Percentiles rank a stretch among this genome's conserved stretches.
Evolutionary conservation across 352 stramenopile species (phyloP).

Genomic region (Poterioochromonas sp.): DNA sequence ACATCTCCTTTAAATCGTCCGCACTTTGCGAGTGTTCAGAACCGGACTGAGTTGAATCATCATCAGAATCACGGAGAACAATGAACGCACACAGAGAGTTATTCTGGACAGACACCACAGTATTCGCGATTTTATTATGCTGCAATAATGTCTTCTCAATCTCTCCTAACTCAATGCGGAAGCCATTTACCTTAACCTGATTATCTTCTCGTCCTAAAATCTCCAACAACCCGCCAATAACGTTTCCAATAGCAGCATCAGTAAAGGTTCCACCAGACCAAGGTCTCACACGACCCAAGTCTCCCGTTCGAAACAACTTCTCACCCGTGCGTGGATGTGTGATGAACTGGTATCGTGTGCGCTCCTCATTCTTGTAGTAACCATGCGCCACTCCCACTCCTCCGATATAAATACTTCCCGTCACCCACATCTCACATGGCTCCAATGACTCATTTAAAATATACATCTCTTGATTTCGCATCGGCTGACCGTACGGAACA

Average conservation of each 20-base stretch:
- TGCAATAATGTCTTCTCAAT: constrained; percentile 56
- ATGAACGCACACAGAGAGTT: constrained; percentile 53
- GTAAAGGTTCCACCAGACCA: no score
- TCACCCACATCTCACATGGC: constrained; percentile 56
- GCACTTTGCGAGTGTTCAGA: neutral
- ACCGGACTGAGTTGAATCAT: neutral
- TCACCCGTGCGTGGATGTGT: constrained; percentile 3
- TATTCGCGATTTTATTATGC: constrained; percentile 46
- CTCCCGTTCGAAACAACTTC: constrained; percentile 55
- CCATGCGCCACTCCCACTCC: constrained; percentile 68
- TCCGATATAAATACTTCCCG: constrained; percentile 68
- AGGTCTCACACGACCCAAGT: constrained; percentile 55
- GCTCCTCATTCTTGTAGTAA: constrained; percentile 63
- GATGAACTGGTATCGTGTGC: constrained; percentile 13
- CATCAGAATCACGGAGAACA: constrained; percentile 41
- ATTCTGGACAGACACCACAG: constrained; percentile 50
- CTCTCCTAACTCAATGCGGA: constrained; percentile 67
- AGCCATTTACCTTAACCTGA: constrained; percentile 66
- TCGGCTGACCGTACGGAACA: constrained; percentile 34
- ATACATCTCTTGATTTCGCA: constrained; percentile 32
- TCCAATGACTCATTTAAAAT: constrained; percentile 62
- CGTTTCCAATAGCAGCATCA: no score
- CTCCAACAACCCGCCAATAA: constrained; percentile 47
- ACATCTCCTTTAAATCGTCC: neutral
- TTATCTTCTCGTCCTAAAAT: constrained; percentile 60